These are phyloP conservation scores for Elsinoe perseae DNA, from an alignment of 2,329 filamentous ascomycete genomes.

Conservation along the genomic window DNA sequence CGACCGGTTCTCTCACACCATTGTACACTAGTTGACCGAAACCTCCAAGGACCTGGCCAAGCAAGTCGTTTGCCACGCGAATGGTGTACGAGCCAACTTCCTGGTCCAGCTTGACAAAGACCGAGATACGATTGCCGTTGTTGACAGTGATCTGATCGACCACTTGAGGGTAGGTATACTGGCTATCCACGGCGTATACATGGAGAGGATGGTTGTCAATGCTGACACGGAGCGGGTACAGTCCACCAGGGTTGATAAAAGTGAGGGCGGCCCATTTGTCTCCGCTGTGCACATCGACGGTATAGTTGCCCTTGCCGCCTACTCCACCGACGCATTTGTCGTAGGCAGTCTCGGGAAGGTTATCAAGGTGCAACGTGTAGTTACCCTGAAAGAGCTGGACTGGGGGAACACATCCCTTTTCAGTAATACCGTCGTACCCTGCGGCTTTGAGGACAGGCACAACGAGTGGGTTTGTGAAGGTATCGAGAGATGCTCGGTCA, in stretches of 20 bases:
- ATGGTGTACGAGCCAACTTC: conserved; percentile 42
- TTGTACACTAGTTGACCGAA: conserved; percentile 44
- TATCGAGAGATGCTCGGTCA: conserved; percentile 37
- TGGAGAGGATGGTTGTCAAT: conserved; percentile 14
- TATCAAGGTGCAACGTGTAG: conserved; percentile 28
- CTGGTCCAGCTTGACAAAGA: conserved; percentile 42
- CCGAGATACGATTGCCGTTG: conserved; percentile 49
- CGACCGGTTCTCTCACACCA: conserved; percentile 19
- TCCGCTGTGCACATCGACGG: conserved; percentile 29
- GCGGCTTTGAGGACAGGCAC: conserved; percentile 24
- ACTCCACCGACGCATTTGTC: conserved; percentile 41
- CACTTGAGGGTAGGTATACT: conserved; percentile 46
- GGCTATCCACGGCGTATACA: conserved; percentile 32
- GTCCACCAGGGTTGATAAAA: conserved; percentile 14
- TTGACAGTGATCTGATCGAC: conserved; percentile 42
- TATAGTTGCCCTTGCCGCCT: conserved; percentile 39
- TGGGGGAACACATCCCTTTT: conserved; percentile 32
- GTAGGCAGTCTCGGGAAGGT: conserved; percentile 25
- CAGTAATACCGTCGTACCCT: conserved; percentile 24
- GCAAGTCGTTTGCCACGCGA: conserved; percentile 38
- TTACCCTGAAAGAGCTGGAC: conserved; percentile 31
- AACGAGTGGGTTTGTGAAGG: conserved; percentile 30
- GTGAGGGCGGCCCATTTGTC: conserved; percentile 11
- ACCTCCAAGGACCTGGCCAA: conserved; percentile 50
- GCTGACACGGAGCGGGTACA: conserved; percentile 11